Conservation (phyloP, 2,329 filamentous ascomycete genomes). For the Phialemoniopsis sp. region DNA sequence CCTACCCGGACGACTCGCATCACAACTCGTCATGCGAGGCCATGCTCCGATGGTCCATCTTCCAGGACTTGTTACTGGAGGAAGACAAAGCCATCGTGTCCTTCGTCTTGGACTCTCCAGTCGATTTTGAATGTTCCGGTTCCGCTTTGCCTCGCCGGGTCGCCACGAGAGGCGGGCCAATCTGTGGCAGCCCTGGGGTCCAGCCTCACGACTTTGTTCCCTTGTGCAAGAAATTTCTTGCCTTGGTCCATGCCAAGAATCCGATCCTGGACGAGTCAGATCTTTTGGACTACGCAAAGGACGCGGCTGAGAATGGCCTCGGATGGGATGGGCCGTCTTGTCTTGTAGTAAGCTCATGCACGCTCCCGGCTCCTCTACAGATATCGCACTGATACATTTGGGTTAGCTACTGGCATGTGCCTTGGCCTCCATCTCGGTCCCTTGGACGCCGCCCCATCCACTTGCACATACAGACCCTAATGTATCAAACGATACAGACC, state of each 20-base stretch:
- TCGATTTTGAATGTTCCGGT: neutral
- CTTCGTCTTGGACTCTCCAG: neutral
- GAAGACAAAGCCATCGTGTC: neutral
- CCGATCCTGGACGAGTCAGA: slow-evolving; percentile 24
- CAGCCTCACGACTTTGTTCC: slow-evolving; percentile 19
- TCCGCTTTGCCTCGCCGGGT: too few relatives aligned
- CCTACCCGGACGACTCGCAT: neutral
- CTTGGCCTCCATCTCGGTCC: neutral
- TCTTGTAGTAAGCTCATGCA: slow-evolving; percentile 18
- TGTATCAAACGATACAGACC: too few relatives aligned
- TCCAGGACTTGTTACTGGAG: neutral
- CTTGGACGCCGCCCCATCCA: too few relatives aligned
- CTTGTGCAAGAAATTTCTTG: slow-evolving; percentile 23
- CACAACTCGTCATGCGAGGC: neutral
- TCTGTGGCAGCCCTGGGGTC: neutral
- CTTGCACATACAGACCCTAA: too few relatives aligned
- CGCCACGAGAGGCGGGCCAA: neutral
- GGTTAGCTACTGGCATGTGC: neutral
- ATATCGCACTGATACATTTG: neutral
- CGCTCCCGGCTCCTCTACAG: neutral
- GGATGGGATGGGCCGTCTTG: slow-evolving; percentile 25
- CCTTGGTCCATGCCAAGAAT: slow-evolving; percentile 28
- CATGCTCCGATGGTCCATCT: slow-evolving; percentile 5
- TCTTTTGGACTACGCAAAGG: slow-evolving; percentile 14
- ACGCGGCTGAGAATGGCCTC: slow-evolving; percentile 17